Conservation (phyloP, 192 early-diverging fungal species). For the Geranomyces michiganensis region DNA sequence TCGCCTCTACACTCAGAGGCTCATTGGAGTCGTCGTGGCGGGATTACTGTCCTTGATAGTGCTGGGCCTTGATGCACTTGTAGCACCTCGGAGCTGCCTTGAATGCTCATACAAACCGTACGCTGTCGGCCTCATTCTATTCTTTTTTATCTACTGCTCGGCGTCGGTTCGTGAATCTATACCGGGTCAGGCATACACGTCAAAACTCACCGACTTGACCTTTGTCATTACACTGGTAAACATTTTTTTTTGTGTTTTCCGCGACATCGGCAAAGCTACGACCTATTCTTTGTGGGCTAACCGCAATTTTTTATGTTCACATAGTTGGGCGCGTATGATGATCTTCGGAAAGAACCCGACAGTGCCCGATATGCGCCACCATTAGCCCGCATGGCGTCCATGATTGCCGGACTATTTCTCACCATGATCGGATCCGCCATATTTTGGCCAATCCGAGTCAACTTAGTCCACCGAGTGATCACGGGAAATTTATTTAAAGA, state of each 20-base stretch:
- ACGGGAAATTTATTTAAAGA: conserved; percentile 35
- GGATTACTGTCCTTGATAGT: conserved; percentile 16
- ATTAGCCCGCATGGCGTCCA: conserved; percentile 24
- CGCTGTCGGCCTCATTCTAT: conserved; percentile 21
- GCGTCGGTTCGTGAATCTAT: conserved; percentile 22
- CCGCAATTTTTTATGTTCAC: background rate
- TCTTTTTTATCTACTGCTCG: conserved; percentile 25
- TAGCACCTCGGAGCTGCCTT: conserved; percentile 17
- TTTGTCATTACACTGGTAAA: conserved; percentile 30
- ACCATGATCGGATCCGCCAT: conserved; percentile 23
- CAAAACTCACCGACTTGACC: conserved; percentile 31
- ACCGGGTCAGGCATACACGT: conserved; percentile 33
- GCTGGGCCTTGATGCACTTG: conserved; percentile 20
- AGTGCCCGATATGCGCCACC: conserved; percentile 12
- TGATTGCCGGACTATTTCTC: conserved; percentile 22
- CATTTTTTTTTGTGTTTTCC: no score
- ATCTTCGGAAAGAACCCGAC: conserved; percentile 14
- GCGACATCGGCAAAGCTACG: background rate
- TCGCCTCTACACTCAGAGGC: conserved; percentile 26
- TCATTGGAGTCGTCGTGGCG: conserved; percentile 25
- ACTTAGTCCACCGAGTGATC: conserved; percentile 23
- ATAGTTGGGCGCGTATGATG: conserved; percentile 30
- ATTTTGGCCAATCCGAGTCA: conserved; percentile 33
- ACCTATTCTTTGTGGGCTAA: background rate
- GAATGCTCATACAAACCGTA: conserved; percentile 31